Percentiles rank a stretch among this genome's conserved stretches.
Evolutionary conservation across 2,329 filamentous ascomycete species (phyloP).

Genomic region (Colletotrichum navitas): DNA sequence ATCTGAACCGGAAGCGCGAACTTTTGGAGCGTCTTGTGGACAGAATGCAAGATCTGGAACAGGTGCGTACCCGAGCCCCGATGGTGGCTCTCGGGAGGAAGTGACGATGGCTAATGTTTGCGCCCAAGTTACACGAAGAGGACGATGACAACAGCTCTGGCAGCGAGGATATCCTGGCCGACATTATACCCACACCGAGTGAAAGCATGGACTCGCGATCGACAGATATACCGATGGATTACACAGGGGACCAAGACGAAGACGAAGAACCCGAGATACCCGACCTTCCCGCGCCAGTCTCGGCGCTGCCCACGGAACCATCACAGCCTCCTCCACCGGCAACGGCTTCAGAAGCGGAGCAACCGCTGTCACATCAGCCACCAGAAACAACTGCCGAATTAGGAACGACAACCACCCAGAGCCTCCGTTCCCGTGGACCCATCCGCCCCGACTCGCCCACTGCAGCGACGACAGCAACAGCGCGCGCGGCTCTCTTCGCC

Average conservation of each 20-base stretch:
- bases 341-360: background rate
- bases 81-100: background rate
- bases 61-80: conserved; percentile 60
- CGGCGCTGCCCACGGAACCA: background rate
- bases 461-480: conserved; percentile 50
- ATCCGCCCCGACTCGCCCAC: conserved; percentile 43
- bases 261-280: conserved; percentile 29
- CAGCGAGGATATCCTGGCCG: conserved; percentile 68
- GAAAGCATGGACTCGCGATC: conserved; percentile 60
- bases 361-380: conserved; percentile 39
- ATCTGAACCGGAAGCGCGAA: conserved; percentile 75
- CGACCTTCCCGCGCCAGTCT: conserved; percentile 20
- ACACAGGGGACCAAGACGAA: conserved; percentile 43
- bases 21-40: conserved; percentile 75
- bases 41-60: conserved; percentile 75
- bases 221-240: conserved; percentile 43
- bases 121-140: conserved; percentile 49
- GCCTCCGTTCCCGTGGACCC: conserved; percentile 52
- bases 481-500: conserved; percentile 61
- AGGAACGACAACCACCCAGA: conserved; percentile 47
- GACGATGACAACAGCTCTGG: conserved; percentile 62
- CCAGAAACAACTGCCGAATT: conserved; percentile 45
- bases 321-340: conserved; percentile 1
- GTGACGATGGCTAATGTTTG: conserved; percentile 51
- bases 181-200: conserved; percentile 67